A percentile compares a stretch with the other conserved stretches of the same genome.
phyloP scores from a whole-genome alignment of 1,284 basidiomycete species.

The Meripilus lineatus region DNA sequence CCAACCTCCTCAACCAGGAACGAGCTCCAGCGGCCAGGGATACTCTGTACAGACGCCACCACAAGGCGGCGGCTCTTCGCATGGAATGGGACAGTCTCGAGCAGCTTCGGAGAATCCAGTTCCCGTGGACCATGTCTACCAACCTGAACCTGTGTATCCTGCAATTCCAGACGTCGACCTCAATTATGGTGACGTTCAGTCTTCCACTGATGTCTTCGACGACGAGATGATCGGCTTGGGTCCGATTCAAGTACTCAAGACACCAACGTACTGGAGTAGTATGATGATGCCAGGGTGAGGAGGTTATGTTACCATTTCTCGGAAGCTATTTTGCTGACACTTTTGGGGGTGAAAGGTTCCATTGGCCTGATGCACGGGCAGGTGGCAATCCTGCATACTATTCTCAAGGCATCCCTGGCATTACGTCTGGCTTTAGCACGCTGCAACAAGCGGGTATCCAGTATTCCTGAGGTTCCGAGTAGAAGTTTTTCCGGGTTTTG shows the following conservation, averaged over 20 bases:
- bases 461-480: neutral
- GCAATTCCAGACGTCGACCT: conserved; percentile 19
- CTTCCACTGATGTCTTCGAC: too few species aligned
- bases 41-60: too few species aligned
- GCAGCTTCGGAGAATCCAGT: conserved; percentile 13
- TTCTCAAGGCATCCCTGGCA: neutral
- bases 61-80: conserved; percentile 12
- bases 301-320: neutral
- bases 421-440: neutral
- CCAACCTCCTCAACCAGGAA: conserved; percentile 5
- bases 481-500: neutral
- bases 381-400: neutral
- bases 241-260: conserved; percentile 51
- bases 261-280: conserved; percentile 65
- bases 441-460: neutral
- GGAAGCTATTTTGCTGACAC: neutral
- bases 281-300: conserved; percentile 79
- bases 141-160: conserved; percentile 20
- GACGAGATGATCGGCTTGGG: conserved; percentile 20
- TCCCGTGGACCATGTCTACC: too few species aligned
- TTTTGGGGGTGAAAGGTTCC: conserved; percentile 4
- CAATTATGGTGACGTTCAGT: conserved; percentile 11
- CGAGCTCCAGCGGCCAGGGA: conserved; percentile 3
- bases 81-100: conserved; percentile 15
- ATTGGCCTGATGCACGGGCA: conserved; percentile 4